Conservation (phyloP, 1,284 basidiomycete genomes). For the Puccinia polysora region DNA sequence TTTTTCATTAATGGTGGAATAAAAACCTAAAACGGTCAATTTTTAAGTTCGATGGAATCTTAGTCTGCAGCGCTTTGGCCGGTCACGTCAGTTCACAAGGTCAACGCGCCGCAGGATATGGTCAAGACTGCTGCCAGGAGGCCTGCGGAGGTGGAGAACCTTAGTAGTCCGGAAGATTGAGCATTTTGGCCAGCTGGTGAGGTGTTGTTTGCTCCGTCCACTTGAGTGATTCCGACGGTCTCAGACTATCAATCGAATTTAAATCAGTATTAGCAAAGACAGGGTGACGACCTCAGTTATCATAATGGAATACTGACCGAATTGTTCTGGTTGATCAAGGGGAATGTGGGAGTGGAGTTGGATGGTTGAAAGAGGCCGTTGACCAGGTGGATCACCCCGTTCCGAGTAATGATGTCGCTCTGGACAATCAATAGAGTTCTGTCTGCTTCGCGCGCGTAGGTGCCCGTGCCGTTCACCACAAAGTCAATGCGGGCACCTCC, state of each 20-base stretch:
- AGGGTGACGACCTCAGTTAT: neutral
- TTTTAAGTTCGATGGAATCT: no score
- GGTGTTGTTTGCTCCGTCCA: conserved; percentile 25
- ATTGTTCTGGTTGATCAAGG: conserved; percentile 24
- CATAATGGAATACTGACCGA: conserved; percentile 13
- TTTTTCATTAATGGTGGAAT: no score
- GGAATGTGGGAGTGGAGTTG: conserved; percentile 30
- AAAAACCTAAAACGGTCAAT: no score
- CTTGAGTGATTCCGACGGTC: conserved; percentile 27
- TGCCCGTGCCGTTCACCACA: conserved; percentile 61
- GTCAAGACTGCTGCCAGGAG: neutral
- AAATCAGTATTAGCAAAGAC: neutral
- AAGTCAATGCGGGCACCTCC: conserved; percentile 62
- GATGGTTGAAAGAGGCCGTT: conserved; percentile 37
- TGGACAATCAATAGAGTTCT: conserved; percentile 61
- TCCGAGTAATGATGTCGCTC: conserved; percentile 64
- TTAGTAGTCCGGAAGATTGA: neutral
- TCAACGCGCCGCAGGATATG: neutral
- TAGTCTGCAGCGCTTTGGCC: neutral
- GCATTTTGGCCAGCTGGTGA: conserved; percentile 10
- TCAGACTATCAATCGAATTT: neutral
- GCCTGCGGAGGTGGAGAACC: neutral
- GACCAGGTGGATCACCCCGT: conserved; percentile 65
- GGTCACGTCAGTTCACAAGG: neutral
- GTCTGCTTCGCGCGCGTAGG: conserved; percentile 61